Conservation (phyloP, 176 grass and related monocot species). For the Oryza punctata region DNA sequence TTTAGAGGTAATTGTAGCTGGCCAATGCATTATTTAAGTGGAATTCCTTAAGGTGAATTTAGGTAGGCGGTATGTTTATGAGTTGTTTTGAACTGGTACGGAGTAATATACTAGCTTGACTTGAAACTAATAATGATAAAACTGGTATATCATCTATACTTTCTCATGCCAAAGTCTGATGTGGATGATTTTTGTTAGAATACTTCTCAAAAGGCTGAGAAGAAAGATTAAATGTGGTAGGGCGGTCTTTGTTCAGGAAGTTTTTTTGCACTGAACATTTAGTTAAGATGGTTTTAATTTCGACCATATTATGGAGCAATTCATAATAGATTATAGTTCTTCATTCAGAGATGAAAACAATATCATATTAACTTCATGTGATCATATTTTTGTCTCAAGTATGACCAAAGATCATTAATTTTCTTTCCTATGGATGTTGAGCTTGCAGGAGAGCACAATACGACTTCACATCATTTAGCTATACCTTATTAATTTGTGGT, state of each 20-base stretch:
- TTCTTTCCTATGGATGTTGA: not conserved
- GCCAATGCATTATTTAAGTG: conserved; percentile 22
- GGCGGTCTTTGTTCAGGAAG: not conserved
- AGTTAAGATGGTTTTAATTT: conserved; percentile 37
- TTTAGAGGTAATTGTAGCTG: conserved; percentile 13
- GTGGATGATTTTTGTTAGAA: not conserved
- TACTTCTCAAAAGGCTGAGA: not conserved
- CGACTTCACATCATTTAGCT: conserved; percentile 11
- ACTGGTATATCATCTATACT: not conserved
- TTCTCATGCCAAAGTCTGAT: not conserved
- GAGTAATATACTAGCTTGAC: not conserved
- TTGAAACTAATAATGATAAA: conserved; percentile 16
- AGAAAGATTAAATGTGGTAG: conserved; percentile 3
- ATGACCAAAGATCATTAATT: not conserved
- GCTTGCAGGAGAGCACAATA: not conserved
- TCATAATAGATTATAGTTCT: conserved; percentile 19
- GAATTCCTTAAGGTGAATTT: not conserved
- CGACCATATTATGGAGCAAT: not conserved
- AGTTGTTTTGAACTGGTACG: not conserved
- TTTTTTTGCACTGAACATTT: not conserved
- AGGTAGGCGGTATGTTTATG: not conserved
- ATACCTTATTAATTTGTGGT: not conserved
- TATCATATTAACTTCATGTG: conserved; percentile 29
- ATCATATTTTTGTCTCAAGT: conserved; percentile 7
- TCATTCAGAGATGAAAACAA: conserved; percentile 13